phyloP scores from a whole-genome alignment of 1,284 basidiomycete genomes.

The Ganoderma meredithae region DNA sequence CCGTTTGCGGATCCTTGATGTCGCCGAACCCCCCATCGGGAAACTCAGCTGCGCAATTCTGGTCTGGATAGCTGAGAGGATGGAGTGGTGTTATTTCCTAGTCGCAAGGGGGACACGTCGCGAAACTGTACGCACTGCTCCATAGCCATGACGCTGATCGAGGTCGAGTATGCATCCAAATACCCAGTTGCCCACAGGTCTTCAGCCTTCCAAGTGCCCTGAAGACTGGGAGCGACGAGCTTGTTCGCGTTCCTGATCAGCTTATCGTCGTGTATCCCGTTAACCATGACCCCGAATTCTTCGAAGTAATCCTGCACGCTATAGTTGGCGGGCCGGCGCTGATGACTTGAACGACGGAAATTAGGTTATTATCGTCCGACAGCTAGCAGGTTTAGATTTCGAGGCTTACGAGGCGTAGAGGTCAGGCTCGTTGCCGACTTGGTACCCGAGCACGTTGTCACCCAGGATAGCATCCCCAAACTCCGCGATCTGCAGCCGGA shows the following conservation, averaged over 20 bases:
- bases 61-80: constrained; percentile 56
- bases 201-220: constrained; percentile 54
- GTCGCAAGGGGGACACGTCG: not conserved
- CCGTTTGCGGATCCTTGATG: constrained; percentile 54
- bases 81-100: not conserved
- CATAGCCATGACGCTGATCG: constrained; percentile 51
- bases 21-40: constrained; percentile 35
- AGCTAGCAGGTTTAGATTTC: not conserved
- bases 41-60: constrained; percentile 45
- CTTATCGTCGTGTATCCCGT: constrained; percentile 47
- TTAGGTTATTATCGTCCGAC: not conserved
- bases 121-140: constrained; percentile 51
- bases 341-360: constrained; percentile 35
- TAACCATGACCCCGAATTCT: constrained; percentile 56
- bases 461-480: constrained; percentile 61
- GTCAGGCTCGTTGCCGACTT: constrained; percentile 78
- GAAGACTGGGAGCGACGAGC: constrained; percentile 59
- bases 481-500: constrained; percentile 60
- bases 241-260: constrained; percentile 46
- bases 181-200: constrained; percentile 56
- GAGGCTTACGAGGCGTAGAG: constrained; percentile 51
- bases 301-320: constrained; percentile 50
- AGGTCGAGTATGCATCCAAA: constrained; percentile 46
- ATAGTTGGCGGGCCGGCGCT: constrained; percentile 48
- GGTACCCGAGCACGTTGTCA: constrained; percentile 62